A percentile compares a stretch with the other conserved stretches of the same genome.
These are phyloP conservation scores for Fraxinus latifolia DNA, from an alignment of 305 asterid species.

Conservation along the genomic window DNA sequence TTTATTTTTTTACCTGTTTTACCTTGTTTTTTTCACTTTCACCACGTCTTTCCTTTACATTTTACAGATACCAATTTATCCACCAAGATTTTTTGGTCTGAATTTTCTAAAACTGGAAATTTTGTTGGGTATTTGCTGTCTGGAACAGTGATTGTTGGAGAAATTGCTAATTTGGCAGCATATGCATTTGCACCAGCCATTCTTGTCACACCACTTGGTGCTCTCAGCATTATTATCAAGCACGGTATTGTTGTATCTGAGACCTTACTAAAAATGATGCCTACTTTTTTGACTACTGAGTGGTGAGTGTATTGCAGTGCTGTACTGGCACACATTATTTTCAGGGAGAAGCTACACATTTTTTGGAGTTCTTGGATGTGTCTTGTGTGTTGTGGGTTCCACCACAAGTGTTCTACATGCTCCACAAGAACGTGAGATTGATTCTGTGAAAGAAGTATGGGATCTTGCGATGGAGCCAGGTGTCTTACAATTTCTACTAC, in stretches of 20 bases:
- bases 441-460: constrained; percentile 92
- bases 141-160: constrained; percentile 92
- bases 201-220: constrained; percentile 98
- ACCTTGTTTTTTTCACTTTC: background rate
- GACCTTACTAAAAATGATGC: constrained; percentile 25
- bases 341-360: constrained; percentile 78
- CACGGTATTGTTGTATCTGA: constrained; percentile 29
- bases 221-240: constrained; percentile 98
- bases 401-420: constrained; percentile 94
- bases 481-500: constrained; percentile 22
- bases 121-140: constrained; percentile 23
- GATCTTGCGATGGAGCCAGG: constrained; percentile 97
- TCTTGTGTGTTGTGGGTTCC: constrained; percentile 94
- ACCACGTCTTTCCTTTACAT: background rate
- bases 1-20: background rate
- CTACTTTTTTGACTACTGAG: constrained; percentile 34
- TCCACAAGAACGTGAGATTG: constrained; percentile 92
- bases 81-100: background rate
- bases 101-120: background rate
- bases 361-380: constrained; percentile 93
- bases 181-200: constrained; percentile 99
- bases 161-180: constrained; percentile 96
- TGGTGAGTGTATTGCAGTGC: constrained; percentile 57
- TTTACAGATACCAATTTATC: background rate
- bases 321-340: constrained; percentile 82